These are phyloP conservation scores for Paraphoma sp. DNA, from an alignment of 2,329 filamentous ascomycete genomes.

Conservation along the genomic window DNA sequence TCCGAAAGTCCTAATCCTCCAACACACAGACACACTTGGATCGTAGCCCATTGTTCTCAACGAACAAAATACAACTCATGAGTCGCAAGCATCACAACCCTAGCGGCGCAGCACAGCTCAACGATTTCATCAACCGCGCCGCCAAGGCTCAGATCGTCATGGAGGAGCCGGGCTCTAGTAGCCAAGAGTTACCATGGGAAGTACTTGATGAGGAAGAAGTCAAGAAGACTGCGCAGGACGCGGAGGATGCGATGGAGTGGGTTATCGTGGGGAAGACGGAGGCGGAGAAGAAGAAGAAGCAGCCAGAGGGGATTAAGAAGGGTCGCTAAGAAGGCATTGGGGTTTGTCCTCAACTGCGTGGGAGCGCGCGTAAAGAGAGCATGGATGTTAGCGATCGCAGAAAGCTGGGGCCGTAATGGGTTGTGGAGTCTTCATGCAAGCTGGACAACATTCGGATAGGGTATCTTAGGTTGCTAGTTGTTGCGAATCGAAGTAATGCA, in stretches of 20 bases:
- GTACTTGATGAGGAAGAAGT: neutral
- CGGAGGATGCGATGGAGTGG: conserved; percentile 8
- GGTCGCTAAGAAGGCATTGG: neutral
- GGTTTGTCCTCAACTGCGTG: no score
- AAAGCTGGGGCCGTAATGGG: neutral
- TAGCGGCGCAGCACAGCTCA: neutral
- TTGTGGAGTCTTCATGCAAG: neutral
- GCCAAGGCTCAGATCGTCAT: conserved; percentile 6
- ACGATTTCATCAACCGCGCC: conserved; percentile 10
- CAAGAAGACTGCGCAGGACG: conserved; percentile 5
- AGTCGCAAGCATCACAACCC: no score
- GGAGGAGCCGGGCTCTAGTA: neutral
- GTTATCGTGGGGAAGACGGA: conserved; percentile 9
- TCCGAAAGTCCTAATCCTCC: no score
- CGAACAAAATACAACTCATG: no score
- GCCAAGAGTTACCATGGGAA: neutral
- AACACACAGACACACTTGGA: no score
- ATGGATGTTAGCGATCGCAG: no score
- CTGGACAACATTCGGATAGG: neutral
- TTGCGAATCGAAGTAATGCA: neutral
- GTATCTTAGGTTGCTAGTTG: conserved; percentile 7
- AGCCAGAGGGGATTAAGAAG: neutral
- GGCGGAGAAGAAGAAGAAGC: conserved; percentile 1
- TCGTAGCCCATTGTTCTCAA: no score
- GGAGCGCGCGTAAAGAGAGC: no score